These are phyloP conservation scores for Daucus carota DNA, from an alignment of 129 eudicot genomes.

Conservation along the genomic window DNA sequence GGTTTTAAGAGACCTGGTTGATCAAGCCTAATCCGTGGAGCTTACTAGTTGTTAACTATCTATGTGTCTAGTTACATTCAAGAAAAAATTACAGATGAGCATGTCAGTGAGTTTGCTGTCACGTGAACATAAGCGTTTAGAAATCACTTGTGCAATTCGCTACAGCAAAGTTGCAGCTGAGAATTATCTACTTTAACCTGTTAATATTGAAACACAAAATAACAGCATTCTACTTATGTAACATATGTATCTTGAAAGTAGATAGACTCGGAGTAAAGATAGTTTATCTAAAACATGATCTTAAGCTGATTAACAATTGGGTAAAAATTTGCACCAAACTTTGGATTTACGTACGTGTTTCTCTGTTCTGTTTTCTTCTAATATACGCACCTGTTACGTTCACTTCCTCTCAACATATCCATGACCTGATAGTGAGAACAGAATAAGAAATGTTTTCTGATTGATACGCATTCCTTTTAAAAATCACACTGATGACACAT, in stretches of 20 bases:
- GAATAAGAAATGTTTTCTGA: neutral
- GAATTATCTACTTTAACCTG: neutral
- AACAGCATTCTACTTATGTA: neutral
- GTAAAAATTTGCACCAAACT: neutral
- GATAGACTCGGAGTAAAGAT: neutral
- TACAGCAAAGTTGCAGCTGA: too few relatives aligned
- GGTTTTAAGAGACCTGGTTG: neutral
- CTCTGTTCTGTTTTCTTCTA: neutral
- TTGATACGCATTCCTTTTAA: neutral
- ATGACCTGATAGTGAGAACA: neutral
- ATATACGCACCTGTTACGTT: neutral
- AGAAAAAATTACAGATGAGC: too few relatives aligned
- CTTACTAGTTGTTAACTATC: neutral
- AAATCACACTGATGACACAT: neutral
- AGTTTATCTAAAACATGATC: neutral
- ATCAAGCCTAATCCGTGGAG: neutral
- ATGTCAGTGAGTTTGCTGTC: too few relatives aligned
- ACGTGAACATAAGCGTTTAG: too few relatives aligned
- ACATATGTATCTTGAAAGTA: neutral
- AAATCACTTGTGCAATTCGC: too few relatives aligned
- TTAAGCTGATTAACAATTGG: neutral
- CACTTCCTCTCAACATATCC: neutral
- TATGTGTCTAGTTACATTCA: too few relatives aligned
- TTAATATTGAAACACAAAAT: neutral
- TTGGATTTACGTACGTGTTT: neutral